Base-by-base conservation (phyloP, 257 asterid species). In the Nicotiana otophora region DNA sequence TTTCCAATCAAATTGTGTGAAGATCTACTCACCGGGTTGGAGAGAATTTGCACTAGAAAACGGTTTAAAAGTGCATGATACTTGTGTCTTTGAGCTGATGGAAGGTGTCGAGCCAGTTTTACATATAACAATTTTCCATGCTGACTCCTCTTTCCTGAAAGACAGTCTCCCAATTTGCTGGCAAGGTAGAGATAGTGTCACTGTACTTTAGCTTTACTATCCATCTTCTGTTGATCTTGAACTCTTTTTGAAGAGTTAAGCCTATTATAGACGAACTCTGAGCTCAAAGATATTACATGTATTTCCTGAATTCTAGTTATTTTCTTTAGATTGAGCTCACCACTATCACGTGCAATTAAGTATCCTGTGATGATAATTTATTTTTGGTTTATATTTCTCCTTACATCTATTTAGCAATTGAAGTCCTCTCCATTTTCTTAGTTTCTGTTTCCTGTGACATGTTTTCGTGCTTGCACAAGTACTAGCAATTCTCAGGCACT, bases 11-110 rank as follows among this genome's bases (percentile, higher is more conserved):
- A 70, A 42, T 20, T 42, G 78, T 42, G 12, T 34, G 1, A 20
- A 39, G 57, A 39, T 69, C n/a, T n/a, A 69, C 20, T 20, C 78
- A 70, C 48, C 78, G 11, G 78, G 78, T 20, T 70, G 78, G 78
- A 70, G 78, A 53, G 60, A 70, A 57, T 70, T 70, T 70, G 78
- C 48, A 33, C 34, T 42, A n/a, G 78, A 16, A n/a, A 70, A 70
- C 78, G 23, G 54, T 70, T 42, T 70, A 70, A 70, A 70, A 69
- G 77, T 36, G 33, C 34, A 70, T 39, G 77, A n/a, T n/a, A n/a
- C n/a, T n/a, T n/a, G n/a, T n/a, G n/a, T n/a, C n/a, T n/a, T n/a
- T n/a, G n/a, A 69, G 57, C 77, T 69, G 11, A 19, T 70, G 12
- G 60, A 70, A 0, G 78, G 58, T 11, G 10, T 42, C 2, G 78